phyloP scores from a whole-genome alignment of 768 basidiomycete genomes.

The Gloeostereum incarnatum region DNA sequence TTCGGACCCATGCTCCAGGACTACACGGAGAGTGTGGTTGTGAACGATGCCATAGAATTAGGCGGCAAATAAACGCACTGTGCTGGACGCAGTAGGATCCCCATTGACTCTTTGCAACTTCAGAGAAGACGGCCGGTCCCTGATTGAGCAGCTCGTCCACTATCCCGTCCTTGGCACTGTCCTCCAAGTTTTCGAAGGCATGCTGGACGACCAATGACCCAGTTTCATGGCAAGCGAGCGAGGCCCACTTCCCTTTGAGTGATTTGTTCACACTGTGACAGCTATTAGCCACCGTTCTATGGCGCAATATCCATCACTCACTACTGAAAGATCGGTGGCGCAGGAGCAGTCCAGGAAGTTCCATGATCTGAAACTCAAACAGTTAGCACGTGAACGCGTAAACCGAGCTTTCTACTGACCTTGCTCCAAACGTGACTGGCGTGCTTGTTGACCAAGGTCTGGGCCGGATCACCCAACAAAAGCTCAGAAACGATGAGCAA shows the following conservation, averaged over 20 bases:
- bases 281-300: slow-evolving; percentile 4
- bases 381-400: slow-evolving; percentile 1
- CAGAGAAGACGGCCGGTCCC: slow-evolving; percentile 55
- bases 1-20: slow-evolving; percentile 77
- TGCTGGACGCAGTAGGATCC: slow-evolving; percentile 84
- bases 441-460: slow-evolving; percentile 85
- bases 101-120: slow-evolving; percentile 84
- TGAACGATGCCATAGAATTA: not conserved
- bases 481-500: slow-evolving; percentile 79
- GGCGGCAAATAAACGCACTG: slow-evolving; percentile 37
- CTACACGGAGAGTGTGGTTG: slow-evolving; percentile 22
- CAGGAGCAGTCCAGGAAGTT: slow-evolving; percentile 79
- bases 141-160: slow-evolving; percentile 77
- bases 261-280: slow-evolving; percentile 71
- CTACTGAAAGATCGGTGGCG: slow-evolving; percentile 85
- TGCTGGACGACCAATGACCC: slow-evolving; percentile 87
- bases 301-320: slow-evolving; percentile 25
- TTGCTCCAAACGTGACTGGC: slow-evolving; percentile 92
- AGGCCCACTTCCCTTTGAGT: slow-evolving; percentile 82
- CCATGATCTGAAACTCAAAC: slow-evolving; percentile 61
- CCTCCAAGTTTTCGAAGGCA: slow-evolving; percentile 80
- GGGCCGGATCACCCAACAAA: slow-evolving; percentile 74
- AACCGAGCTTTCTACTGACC: no score
- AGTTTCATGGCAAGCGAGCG: slow-evolving; percentile 84
- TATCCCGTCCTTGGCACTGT: slow-evolving; percentile 76